A percentile compares a stretch with the other conserved stretches of the same genome.
These are phyloP conservation scores for Agrocybe chaxingu DNA, from an alignment of 768 basidiomycete species.

Conservation along the genomic window DNA sequence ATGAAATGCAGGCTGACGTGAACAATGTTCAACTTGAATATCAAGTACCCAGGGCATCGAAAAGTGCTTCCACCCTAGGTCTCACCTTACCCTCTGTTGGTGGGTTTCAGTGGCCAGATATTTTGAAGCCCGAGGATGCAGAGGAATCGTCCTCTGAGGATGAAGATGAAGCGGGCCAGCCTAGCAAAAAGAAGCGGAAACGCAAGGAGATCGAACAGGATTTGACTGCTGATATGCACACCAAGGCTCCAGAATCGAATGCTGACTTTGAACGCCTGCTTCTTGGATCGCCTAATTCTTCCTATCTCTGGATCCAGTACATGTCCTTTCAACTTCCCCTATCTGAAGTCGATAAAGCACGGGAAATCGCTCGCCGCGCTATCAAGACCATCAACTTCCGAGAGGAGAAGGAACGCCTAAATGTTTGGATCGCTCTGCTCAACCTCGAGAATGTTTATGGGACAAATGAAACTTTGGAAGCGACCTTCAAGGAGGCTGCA, in stretches of 20 bases:
- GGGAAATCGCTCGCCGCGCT: constrained; percentile 82
- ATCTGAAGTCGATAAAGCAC: constrained; percentile 94
- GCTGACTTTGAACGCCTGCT: constrained; percentile 93
- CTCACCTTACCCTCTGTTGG: constrained; percentile 49
- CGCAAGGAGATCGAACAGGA: constrained; percentile 75
- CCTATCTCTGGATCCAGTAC: constrained; percentile 97
- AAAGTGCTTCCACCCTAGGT: constrained; percentile 15
- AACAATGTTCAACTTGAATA: too few species aligned
- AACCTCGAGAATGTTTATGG: constrained; percentile 96
- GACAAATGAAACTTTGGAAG: constrained; percentile 73
- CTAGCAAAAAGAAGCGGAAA: constrained; percentile 57
- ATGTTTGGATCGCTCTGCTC: constrained; percentile 95
- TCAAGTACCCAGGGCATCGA: constrained; percentile 5
- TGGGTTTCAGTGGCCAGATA: constrained; percentile 73
- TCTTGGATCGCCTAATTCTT: constrained; percentile 93
- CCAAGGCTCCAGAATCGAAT: constrained; percentile 82
- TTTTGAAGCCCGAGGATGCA: constrained; percentile 31
- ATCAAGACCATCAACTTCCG: constrained; percentile 88
- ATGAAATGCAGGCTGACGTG: constrained; percentile 21
- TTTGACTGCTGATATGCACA: constrained; percentile 85
- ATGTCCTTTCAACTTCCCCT: constrained; percentile 98
- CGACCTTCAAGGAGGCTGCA: constrained; percentile 86
- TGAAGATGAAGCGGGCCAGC: constrained; percentile 44
- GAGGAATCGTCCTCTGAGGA: constrained; percentile 39
- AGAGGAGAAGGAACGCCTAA: constrained; percentile 94